A percentile compares a stretch with the other conserved stretches of the same genome.
phyloP scores from a whole-genome alignment of 805 yeast species.

The Candida hungchunana region DNA sequence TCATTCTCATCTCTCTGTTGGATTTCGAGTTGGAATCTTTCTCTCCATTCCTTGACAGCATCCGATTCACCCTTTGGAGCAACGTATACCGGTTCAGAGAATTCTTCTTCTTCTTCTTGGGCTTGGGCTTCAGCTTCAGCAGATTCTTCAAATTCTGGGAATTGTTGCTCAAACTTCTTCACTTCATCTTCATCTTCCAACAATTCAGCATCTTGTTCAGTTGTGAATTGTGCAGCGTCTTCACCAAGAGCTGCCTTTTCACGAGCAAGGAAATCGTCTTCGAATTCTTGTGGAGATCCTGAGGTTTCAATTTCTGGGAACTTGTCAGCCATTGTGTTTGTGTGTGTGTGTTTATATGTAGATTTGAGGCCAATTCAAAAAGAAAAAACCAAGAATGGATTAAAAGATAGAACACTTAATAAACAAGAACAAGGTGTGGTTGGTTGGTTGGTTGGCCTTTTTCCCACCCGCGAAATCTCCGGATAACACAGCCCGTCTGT shows the following conservation, averaged over 20 bases:
- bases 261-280: constrained; percentile 59
- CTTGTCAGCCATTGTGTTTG: constrained; percentile 58
- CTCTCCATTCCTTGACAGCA: constrained; percentile 73
- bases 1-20: constrained; percentile 73
- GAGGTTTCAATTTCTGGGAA: constrained; percentile 62
- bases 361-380: no score
- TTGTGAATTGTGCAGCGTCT: constrained; percentile 55
- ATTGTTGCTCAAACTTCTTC: constrained; percentile 59
- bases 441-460: no score
- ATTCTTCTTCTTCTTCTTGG: constrained; percentile 39
- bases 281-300: constrained; percentile 29
- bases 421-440: no score
- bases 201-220: constrained; percentile 53
- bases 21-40: constrained; percentile 74
- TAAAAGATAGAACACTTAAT: no score
- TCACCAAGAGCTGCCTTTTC: constrained; percentile 62
- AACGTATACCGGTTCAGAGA: constrained; percentile 29
- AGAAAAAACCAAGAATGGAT: no score
- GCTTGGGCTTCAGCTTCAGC: constrained; percentile 27
- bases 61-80: constrained; percentile 43
- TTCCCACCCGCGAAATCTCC: no score
- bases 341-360: no score
- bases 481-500: no score
- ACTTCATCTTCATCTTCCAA: constrained; percentile 41
- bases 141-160: constrained; percentile 59